Base-by-base conservation (phyloP, 345 rosid species). In the Populus nigra region DNA sequence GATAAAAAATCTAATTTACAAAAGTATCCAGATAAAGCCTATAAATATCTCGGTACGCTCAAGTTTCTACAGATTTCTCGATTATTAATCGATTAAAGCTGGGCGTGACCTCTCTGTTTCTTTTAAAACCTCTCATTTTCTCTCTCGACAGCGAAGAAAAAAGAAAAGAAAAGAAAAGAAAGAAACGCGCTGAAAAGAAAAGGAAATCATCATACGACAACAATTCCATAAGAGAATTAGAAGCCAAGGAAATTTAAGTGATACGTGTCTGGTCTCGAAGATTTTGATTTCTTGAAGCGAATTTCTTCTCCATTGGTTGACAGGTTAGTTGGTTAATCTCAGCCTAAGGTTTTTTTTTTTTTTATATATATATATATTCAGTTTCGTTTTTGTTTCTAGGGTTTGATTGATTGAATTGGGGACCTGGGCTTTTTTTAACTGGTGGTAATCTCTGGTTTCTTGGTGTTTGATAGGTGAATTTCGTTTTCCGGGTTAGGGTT, bases 11-110 rank as follows among this genome's bases (percentile, higher is more conserved):
- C 3, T 17, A 1, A 63, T 33, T 35, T 27, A 43, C 78, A 72
- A 78, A 88, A 89, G 84, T 89, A 88, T 89, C 91, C 80, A 77
- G 89, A 81, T 86, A 11, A 82, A 80, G 72, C 81, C 55, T 84
- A 86, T 85, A 85, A 83, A 84, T 78, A 87, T 72, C 81, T 71
- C 25, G 67, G 23, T 5, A 3, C 15, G 15, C 22, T 5, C 1
- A 0, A 7, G 0, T 0, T 0, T 3, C 0, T 2, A 15, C 43
- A 47, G 11, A 2, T 73, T 53, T 68, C 16, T 25, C 2, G 18
- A 49, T 71, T 67, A 16, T 2, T 10, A 18, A 36, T 43, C 13
- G 15, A 47, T 15, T 47, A 47, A 11, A 57, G 63, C 63, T 10
- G 63, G 3, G 63, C 5, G 63, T n/a, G 2, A 6, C 27, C 25